Percentiles rank a stretch among this genome's conserved stretches.
These are phyloP conservation scores for Phaeosphaeriaceae sp. DNA, from an alignment of 2,329 filamentous ascomycete species.

Conservation along the genomic window DNA sequence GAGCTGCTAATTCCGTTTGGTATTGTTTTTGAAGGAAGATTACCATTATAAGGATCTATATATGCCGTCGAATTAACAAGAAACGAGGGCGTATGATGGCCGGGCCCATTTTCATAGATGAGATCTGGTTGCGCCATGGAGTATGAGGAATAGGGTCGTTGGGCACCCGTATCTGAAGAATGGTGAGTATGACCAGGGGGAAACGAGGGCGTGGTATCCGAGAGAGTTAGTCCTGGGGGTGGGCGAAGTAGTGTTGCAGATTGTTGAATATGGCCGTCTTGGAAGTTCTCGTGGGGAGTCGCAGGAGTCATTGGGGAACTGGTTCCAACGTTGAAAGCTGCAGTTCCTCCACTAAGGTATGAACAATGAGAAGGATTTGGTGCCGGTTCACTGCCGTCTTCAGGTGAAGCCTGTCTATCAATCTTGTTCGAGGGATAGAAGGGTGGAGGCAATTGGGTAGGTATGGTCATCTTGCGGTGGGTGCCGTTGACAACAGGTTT, in stretches of 20 bases:
- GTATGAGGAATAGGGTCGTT: constrained; percentile 40
- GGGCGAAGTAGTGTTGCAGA: constrained; percentile 31
- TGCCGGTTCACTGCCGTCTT: constrained; percentile 18
- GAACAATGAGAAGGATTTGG: constrained; percentile 26
- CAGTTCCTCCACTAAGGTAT: constrained; percentile 38
- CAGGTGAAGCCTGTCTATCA: constrained; percentile 29
- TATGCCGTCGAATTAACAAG: constrained; percentile 23
- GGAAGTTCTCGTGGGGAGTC: constrained; percentile 36
- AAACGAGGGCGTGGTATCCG: constrained; percentile 39
- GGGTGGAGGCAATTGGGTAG: constrained; percentile 42
- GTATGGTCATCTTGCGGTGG: constrained; percentile 29
- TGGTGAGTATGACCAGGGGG: constrained; percentile 44
- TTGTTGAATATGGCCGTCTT: constrained; percentile 21
- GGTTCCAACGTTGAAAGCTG: constrained; percentile 49
- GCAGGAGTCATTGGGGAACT: constrained; percentile 49
- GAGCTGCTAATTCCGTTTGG: constrained; percentile 38
- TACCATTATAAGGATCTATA: constrained; percentile 24
- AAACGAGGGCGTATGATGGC: constrained; percentile 29
- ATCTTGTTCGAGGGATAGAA: constrained; percentile 43
- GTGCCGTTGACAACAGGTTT: constrained; percentile 28
- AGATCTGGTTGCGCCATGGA: constrained; percentile 34
- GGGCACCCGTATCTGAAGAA: constrained; percentile 40
- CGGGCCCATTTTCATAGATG: constrained; percentile 31
- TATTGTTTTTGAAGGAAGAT: constrained; percentile 24
- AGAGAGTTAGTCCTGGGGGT: constrained; percentile 40